Evolutionary conservation across 2,329 filamentous ascomycete genomes (phyloP), one percentile per base, ranked within the genome.

Genomic region (Alternaria consortialis): DNA sequence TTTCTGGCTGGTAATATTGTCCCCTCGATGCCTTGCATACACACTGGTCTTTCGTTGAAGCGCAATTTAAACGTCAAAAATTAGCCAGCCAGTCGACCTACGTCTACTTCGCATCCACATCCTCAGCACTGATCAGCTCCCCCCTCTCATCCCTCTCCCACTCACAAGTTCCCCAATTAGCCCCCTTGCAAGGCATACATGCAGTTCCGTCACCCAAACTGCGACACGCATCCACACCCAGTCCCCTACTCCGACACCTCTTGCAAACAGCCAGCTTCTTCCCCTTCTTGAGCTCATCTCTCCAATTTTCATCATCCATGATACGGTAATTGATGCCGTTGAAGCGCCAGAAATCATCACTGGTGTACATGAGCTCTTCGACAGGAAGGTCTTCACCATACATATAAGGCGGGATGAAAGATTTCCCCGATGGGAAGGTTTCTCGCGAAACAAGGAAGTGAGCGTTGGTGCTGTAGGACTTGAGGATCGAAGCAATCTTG

Each of bases 361-460:
- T 77, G 46, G 74, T 66, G 39, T 78, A 79, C 53, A 75, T 60
- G 7, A 64, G 15, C 13, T 63, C 61, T 44, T 78, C 74, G 2
- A 66, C 55, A 0, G 76, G 76, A 3, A 62, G 40, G 7, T 76
- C 71, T 25, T 79, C 76, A 11, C 76, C 74, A 20, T 75, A 66
- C 74, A 79, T 76, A 44, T 73, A 79, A 0, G 76, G 76, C 3
- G 74, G 74, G 1, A 79, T 79, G 44, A 65, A 78, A 0, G 63
- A 40, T 0, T 48, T 62, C 0, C 65, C 68, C 4, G 53, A 50
- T 0, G 50, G 54, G 34, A 78, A 78, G 0, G 44, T 59, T 15
- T 76, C 66, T 5, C 64, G 65, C 2, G 70, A 72, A 17, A 77
- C 60, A 8, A 67, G 34, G 9, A 79, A 67, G 8, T 59, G 64